These are phyloP conservation scores for Chaetomium sp. DNA, from an alignment of 2,329 filamentous ascomycete species.

Conservation along the genomic window DNA sequence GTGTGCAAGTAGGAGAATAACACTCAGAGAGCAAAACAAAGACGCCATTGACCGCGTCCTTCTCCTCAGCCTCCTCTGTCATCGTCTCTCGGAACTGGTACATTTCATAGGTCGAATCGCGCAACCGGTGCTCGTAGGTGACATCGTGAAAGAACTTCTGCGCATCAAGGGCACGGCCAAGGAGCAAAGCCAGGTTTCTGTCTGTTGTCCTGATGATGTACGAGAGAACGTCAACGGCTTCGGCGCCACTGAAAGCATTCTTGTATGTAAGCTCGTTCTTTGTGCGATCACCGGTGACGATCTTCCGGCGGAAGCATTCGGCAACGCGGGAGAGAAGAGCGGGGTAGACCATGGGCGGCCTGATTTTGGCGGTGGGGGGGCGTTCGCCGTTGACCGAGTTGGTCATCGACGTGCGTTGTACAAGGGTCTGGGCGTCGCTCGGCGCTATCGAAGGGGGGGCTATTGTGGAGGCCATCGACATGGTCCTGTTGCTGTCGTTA, in stretches of 20 bases:
- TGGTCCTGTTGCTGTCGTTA: slow-evolving; percentile 63
- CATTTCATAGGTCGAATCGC: slow-evolving; percentile 91
- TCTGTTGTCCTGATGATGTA: slow-evolving; percentile 98
- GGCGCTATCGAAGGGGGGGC: slow-evolving; percentile 62
- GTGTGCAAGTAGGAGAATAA: slow-evolving; percentile 95
- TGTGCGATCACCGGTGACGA: slow-evolving; percentile 80
- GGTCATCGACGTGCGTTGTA: slow-evolving; percentile 60
- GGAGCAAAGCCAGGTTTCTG: slow-evolving; percentile 85
- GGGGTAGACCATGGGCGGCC: slow-evolving; percentile 86
- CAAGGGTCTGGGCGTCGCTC: slow-evolving; percentile 49
- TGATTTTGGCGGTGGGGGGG: slow-evolving; percentile 63
- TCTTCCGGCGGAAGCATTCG: slow-evolving; percentile 87
- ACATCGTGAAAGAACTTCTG: slow-evolving; percentile 99
- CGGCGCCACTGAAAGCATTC: slow-evolving; percentile 92
- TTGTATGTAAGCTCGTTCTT: slow-evolving; percentile 98
- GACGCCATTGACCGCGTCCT: slow-evolving; percentile 80
- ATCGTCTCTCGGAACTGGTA: slow-evolving; percentile 96
- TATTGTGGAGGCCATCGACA: slow-evolving; percentile 91
- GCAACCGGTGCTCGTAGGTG: slow-evolving; percentile 91
- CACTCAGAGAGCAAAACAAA: slow-evolving; percentile 96
- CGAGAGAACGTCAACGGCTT: slow-evolving; percentile 91
- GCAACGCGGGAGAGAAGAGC: slow-evolving; percentile 91
- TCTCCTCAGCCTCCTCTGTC: slow-evolving; percentile 78
- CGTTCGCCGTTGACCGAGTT: slow-evolving; percentile 58
- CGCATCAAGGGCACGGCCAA: slow-evolving; percentile 90